Evolutionary conservation across 306 rosid species (phyloP), one percentile per base, ranked within the genome.

Genomic region (Alnus rubra): DNA sequence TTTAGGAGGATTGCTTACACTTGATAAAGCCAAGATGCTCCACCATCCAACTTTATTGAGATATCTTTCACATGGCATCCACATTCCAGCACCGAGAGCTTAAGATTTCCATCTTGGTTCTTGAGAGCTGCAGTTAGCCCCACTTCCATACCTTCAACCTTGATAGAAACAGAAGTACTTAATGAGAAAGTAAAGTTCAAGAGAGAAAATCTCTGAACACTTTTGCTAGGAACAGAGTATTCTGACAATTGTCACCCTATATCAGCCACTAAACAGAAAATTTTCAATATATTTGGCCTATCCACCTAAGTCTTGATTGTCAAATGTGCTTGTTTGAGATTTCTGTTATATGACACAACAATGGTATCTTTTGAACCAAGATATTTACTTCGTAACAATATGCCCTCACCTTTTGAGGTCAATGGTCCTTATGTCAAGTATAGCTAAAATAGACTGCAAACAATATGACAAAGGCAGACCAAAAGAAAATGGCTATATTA

Each of bases 21-120:
- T 89, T 94, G 92, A 86, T 94, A 92, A 87, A 94, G 93, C 97
- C 97, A 94, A 62, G 97, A 88, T 77, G 90, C 92, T 31, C 97
- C 98, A 62, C 98, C 97, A 4, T 94, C 82, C 86, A 94, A 30
- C 83, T 88, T 84, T 80, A 92, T 89, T 65, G 86, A 80, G 71
- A 94, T 78, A 64, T 80, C 81, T 80, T 88, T 83, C 16, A 92
- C 93, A 74, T 83, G 62, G 81, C 97, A 91, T 69, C 92, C 94
- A 55, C 85, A 85, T 80, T 92, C 97, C 82, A 83, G 78, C 77
- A 91, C 82, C 76, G 75, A 50, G 82, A 94, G 71, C 88, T 75
- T 84, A 64, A 92, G 92, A 69, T 82, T 60, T 83, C 97, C 97
- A 73, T 81, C 90, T 85, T 89, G 83, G 83, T 87, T 87, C 83